Evolutionary conservation across 169 alveolate genomes (phyloP).

Genomic region (Plasmodium adleri): DNA sequence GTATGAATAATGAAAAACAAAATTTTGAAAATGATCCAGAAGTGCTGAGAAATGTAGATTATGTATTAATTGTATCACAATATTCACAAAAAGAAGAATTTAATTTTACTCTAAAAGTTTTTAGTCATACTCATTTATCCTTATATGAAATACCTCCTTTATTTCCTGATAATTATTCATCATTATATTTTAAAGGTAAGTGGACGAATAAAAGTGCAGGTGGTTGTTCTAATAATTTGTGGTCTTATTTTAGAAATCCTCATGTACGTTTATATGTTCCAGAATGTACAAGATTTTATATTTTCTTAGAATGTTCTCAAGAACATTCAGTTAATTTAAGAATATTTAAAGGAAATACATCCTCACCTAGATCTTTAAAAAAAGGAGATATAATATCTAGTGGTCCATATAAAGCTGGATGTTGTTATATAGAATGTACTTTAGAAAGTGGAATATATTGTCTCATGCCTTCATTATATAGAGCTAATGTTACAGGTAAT

Average conservation of each 20-base stretch:
- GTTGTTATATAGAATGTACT: slow-evolving; percentile 80
- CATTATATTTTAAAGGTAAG: slow-evolving; percentile 76
- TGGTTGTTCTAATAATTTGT: slow-evolving; percentile 86
- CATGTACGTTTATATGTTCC: slow-evolving; percentile 83
- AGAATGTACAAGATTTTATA: slow-evolving; percentile 73
- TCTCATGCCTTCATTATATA: slow-evolving; percentile 81
- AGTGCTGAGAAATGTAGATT: slow-evolving; percentile 68
- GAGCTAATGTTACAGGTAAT: slow-evolving; percentile 49
- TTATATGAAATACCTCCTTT: slow-evolving; percentile 79
- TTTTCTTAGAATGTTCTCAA: slow-evolving; percentile 83
- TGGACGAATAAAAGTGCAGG: slow-evolving; percentile 84
- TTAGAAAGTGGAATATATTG: slow-evolving; percentile 79
- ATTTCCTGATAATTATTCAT: slow-evolving; percentile 59
- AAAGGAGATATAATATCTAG: slow-evolving; percentile 83
- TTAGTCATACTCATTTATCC: slow-evolving; percentile 74
- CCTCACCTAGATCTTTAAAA: slow-evolving; percentile 85
- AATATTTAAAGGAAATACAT: slow-evolving; percentile 82
- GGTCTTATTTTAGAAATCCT: slow-evolving; percentile 86
- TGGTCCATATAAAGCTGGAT: slow-evolving; percentile 85
- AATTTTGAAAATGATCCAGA: slow-evolving; percentile 53
- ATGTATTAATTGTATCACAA: slow-evolving; percentile 79
- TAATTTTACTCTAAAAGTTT: slow-evolving; percentile 79
- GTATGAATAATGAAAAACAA: not conserved
- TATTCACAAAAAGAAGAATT: slow-evolving; percentile 82
- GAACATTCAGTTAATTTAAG: slow-evolving; percentile 87